Base-by-base conservation (phyloP, 2,329 filamentous ascomycete species). In the Neocucurbitaria cava region DNA sequence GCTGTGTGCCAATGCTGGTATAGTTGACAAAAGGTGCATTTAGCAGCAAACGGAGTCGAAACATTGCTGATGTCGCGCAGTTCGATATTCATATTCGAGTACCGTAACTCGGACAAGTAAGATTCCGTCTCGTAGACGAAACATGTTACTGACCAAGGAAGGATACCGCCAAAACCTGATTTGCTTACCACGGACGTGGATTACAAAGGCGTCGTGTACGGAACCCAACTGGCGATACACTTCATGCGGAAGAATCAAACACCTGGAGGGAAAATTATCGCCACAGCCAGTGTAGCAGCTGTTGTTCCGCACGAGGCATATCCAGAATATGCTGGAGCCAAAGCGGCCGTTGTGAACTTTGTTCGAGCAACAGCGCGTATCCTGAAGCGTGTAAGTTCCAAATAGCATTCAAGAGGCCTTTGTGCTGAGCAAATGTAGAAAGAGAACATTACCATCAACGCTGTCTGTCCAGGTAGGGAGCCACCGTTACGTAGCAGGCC, bases 171-270 rank as follows among this genome's bases (percentile, higher is more conserved):
- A 1, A 75, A 75, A 54, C 82, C 81, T 0, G 75, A 83, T 56
- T 59, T 81, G 3, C 49, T 62, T 0, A 78, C 76, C 47, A 83
- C 81, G 1, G 81, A 84, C 58, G 67, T 82, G n/a, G 76, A 81
- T 62, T 80, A 79, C 68, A 84, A 83, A 65, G 80, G 79, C 3
- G 76, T 84, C 1, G 65, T 84, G 0, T 83, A 83, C 50, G 80
- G 81, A 5, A 79, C 77, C 1, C 75, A 79, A 56, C 71, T 84
- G 10, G 81, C 82, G 1, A 79, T 78, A 9, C 81, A 84, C 58
- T 84, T 83, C 65, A 84, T 84, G 82, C 73, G 81, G 11, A 77
- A 82, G 61, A 84, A 83, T 58, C 57, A 53, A 35, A 65, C 69
- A 3, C 74, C 76, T 0, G 78, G 78, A 3, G 81, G 80, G 2